phyloP scores from a whole-genome alignment of 495 filamentous ascomycete genomes.

The Neurospora sp. region DNA sequence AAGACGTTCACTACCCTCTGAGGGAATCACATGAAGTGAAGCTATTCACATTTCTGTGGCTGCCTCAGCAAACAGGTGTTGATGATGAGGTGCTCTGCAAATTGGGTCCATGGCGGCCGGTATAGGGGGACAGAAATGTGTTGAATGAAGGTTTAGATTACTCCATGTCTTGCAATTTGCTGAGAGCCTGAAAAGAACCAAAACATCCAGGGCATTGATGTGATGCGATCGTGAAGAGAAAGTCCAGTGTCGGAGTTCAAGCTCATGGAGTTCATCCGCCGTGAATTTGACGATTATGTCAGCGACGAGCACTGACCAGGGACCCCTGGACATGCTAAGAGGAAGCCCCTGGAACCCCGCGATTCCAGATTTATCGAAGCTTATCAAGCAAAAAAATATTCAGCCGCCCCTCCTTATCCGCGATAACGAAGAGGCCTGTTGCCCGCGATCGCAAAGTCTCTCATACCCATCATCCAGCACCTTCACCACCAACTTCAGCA shows the following conservation, averaged over 20 bases:
- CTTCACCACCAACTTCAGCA: background rate
- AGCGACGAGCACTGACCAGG: background rate
- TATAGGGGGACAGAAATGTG: background rate
- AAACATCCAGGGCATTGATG: background rate
- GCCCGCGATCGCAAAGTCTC: background rate
- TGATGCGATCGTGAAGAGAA: background rate
- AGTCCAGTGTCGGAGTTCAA: background rate
- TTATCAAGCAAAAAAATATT: background rate
- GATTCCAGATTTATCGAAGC: background rate
- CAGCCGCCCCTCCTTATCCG: background rate
- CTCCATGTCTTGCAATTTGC: no score
- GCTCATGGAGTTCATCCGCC: background rate
- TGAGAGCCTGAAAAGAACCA: background rate
- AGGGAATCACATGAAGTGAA: background rate
- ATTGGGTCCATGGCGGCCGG: background rate
- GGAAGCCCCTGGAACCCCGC: background rate
- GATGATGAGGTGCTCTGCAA: background rate
- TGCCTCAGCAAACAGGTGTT: background rate
- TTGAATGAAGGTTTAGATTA: background rate
- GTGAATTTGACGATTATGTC: background rate
- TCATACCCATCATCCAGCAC: background rate
- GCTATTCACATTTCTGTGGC: background rate
- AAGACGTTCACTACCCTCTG: no score
- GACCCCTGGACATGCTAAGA: background rate
- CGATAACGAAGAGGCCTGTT: background rate